These are phyloP conservation scores for Picea engelmannii DNA, from an alignment of 83 land plant species.

Conservation along the genomic window DNA sequence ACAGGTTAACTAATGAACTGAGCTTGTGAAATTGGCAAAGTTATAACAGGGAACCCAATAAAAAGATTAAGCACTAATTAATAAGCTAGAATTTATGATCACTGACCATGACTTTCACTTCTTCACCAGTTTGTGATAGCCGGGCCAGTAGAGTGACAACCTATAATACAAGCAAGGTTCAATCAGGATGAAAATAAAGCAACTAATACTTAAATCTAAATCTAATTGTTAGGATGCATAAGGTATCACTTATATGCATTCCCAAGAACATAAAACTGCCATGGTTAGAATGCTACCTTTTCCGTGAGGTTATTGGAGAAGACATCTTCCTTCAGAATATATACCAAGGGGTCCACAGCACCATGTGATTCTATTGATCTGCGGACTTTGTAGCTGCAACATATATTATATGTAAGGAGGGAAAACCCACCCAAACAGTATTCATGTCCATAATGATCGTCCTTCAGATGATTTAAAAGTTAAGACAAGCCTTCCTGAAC, in stretches of 20 bases:
- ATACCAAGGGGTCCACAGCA: conserved; percentile 53
- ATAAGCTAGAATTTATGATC: not conserved
- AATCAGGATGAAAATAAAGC: not conserved
- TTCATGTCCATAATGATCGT: not conserved
- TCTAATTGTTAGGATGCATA: not conserved
- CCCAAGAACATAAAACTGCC: not conserved
- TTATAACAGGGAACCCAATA: not conserved
- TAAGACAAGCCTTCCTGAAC: not conserved
- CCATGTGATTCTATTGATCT: conserved; percentile 66
- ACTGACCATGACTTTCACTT: conserved; percentile 57
- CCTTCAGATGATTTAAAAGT: not conserved
- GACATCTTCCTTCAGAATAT: conserved; percentile 39
- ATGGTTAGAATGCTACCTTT: conserved; percentile 44
- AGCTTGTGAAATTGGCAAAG: too few species aligned
- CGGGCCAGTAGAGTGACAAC: conserved; percentile 57
- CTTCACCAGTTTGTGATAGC: conserved; percentile 66
- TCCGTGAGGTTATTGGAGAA: conserved; percentile 44
- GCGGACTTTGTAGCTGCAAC: conserved; percentile 62
- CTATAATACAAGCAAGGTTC: conserved; percentile 41
- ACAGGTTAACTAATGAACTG: conserved; percentile 2
- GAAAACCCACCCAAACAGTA: too few species aligned
- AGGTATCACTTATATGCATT: not conserved
- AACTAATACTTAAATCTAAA: not conserved
- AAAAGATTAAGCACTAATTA: conserved; percentile 6
- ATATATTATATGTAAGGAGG: not conserved